A percentile compares a stretch with the other conserved stretches of the same genome.
Conservation (phyloP, 176 grass and related monocot species). For the Paspalum vaginatum region DNA sequence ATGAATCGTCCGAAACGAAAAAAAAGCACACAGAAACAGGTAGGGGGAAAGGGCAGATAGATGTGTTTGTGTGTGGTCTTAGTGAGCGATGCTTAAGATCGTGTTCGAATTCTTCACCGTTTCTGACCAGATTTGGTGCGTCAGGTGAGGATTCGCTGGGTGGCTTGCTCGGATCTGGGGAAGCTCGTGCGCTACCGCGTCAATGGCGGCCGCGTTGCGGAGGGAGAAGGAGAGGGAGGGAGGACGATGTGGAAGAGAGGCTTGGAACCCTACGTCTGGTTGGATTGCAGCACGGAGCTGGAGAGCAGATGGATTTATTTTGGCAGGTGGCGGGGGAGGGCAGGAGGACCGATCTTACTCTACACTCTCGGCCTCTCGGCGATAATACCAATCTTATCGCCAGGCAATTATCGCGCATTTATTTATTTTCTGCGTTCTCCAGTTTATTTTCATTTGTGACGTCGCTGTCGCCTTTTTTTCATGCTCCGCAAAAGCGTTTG, state of each 20-base stretch:
- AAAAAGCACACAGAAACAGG: constrained; percentile 21
- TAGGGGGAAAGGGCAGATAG: constrained; percentile 1
- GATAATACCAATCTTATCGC: too few relatives aligned
- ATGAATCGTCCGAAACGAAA: constrained; percentile 56
- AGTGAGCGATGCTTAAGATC: constrained; percentile 45
- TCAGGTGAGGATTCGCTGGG: constrained; percentile 40
- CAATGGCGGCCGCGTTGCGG: constrained; percentile 45
- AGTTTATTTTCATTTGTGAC: not conserved
- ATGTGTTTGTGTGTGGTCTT: constrained; percentile 40
- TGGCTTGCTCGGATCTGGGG: constrained; percentile 39
- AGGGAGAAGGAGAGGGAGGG: not conserved
- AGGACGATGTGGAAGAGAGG: not conserved
- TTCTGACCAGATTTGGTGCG: constrained; percentile 33
- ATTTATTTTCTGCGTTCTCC: not conserved
- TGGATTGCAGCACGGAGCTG: not conserved
- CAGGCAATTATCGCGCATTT: constrained; percentile 24
- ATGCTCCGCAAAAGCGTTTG: not conserved
- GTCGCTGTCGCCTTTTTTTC: not conserved
- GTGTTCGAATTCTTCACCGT: constrained; percentile 50
- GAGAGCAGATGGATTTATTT: constrained; percentile 33
- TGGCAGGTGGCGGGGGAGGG: constrained; percentile 15
- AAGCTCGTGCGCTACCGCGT: constrained; percentile 50
- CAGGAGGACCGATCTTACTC: too few relatives aligned
- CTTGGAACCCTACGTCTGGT: constrained; percentile 49
- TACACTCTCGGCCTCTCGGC: too few relatives aligned